Evolutionary conservation across 1,139 yeast species (phyloP).

Genomic region (Sugiyamaella paludigena): DNA sequence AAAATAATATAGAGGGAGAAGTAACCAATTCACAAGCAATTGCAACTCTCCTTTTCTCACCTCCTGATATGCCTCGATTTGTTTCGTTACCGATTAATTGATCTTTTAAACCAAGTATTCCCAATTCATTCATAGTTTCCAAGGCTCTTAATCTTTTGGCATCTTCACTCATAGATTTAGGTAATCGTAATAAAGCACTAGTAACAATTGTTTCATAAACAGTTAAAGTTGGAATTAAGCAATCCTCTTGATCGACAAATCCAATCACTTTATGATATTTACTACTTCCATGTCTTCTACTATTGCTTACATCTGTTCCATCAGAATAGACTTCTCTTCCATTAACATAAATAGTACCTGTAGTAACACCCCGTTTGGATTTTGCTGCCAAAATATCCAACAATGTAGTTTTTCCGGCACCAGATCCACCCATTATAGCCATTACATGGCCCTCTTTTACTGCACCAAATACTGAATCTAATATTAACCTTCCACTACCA

Average conservation of each 20-base stretch:
- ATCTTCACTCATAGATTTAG: constrained; percentile 67
- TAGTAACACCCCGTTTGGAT: constrained; percentile 66
- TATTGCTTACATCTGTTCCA: constrained; percentile 13
- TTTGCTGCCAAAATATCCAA: constrained; percentile 88
- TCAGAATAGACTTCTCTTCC: constrained; percentile 44
- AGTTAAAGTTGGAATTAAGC: constrained; percentile 83
- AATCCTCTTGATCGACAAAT: constrained; percentile 97
- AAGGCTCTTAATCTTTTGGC: constrained; percentile 77
- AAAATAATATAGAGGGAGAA: constrained; percentile 64
- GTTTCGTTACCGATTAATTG: constrained; percentile 85
- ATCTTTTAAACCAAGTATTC: constrained; percentile 80
- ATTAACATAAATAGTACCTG: constrained; percentile 70
- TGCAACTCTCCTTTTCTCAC: constrained; percentile 80
- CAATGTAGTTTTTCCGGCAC: constrained; percentile 95
- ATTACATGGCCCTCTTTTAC: constrained; percentile 85
- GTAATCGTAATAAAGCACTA: constrained; percentile 84
- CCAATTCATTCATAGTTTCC: constrained; percentile 80
- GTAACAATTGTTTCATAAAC: constrained; percentile 93
- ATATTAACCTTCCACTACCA: constrained; percentile 37
- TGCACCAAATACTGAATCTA: constrained; percentile 65
- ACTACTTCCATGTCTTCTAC: constrained; percentile 17
- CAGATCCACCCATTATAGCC: constrained; percentile 98
- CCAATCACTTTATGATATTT: constrained; percentile 73
- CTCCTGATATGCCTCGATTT: constrained; percentile 92
- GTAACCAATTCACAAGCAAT: constrained; percentile 77